These are phyloP conservation scores for Aschersonia sp. DNA, from an alignment of 2,329 filamentous ascomycete species.

Conservation along the genomic window DNA sequence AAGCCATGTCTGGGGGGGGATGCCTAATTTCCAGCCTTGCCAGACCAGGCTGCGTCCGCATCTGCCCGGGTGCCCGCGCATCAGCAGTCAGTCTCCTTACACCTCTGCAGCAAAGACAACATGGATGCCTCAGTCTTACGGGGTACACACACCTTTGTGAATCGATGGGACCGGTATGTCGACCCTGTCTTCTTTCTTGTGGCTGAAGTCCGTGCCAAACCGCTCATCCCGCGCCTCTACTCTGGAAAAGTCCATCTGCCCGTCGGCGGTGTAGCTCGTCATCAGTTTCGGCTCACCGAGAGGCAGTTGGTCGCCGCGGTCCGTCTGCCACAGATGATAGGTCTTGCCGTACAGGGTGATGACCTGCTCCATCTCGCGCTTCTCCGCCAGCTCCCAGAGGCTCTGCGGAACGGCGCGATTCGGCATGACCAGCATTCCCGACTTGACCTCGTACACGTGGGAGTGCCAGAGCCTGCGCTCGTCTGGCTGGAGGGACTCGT, in stretches of 20 bases:
- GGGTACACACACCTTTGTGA: slow-evolving; percentile 20
- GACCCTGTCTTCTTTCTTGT: slow-evolving; percentile 28
- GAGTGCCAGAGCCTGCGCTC: slow-evolving; percentile 72
- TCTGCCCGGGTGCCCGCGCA: neutral
- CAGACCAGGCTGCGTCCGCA: neutral
- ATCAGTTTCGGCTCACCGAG: slow-evolving; percentile 38
- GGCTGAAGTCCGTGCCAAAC: slow-evolving; percentile 28
- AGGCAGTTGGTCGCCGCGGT: slow-evolving; percentile 48
- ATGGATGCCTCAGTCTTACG: too few relatives aligned
- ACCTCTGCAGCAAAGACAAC: too few relatives aligned
- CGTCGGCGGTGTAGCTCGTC: slow-evolving; percentile 35
- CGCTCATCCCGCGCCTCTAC: slow-evolving; percentile 29
- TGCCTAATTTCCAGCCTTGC: neutral
- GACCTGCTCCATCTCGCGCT: slow-evolving; percentile 65
- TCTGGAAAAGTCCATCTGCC: slow-evolving; percentile 31
- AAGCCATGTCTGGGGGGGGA: too few relatives aligned
- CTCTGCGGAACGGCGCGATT: slow-evolving; percentile 41
- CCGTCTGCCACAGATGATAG: slow-evolving; percentile 78
- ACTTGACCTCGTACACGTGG: slow-evolving; percentile 60
- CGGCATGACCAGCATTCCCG: slow-evolving; percentile 69
- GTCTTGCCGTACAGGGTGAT: slow-evolving; percentile 67
- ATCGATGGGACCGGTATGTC: slow-evolving; percentile 25
- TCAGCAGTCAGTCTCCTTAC: neutral
- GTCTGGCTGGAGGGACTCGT: slow-evolving; percentile 44
- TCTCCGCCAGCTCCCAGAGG: slow-evolving; percentile 65